phyloP scores from a whole-genome alignment of 768 basidiomycete species.

The Myochromella boudieri region DNA sequence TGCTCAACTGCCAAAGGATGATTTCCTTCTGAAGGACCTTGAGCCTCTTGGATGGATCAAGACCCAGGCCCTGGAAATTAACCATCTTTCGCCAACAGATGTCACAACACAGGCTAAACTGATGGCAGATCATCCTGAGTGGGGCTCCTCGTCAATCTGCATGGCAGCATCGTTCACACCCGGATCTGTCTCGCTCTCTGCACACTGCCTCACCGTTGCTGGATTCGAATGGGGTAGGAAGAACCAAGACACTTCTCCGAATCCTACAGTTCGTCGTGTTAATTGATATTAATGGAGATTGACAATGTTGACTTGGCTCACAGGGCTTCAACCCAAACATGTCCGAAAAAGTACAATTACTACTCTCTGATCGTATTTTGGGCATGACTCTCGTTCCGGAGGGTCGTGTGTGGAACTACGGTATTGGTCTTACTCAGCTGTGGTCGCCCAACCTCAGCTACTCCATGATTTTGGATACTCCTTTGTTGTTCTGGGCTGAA shows the following conservation, averaged over 20 bases:
- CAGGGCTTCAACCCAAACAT: conserved; percentile 97
- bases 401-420: conserved; percentile 97
- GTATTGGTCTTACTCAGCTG: conserved; percentile 88
- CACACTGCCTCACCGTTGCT: conserved; percentile 85
- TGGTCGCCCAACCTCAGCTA: conserved; percentile 85
- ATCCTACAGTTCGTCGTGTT: conserved; percentile 56
- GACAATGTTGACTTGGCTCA: conserved; percentile 13
- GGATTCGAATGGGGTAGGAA: conserved; percentile 99
- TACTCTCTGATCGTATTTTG: conserved; percentile 92
- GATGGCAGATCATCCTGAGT: conserved; percentile 96
- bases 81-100: conserved; percentile 90
- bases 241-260: conserved; percentile 81
- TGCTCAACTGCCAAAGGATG: conserved; percentile 86
- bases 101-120: conserved; percentile 93
- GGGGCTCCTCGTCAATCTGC: conserved; percentile 92
- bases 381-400: conserved; percentile 95
- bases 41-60: conserved; percentile 97
- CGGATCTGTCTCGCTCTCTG: conserved; percentile 93
- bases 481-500: conserved; percentile 93
- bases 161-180: conserved; percentile 96
- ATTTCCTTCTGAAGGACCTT: conserved; percentile 91
- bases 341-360: conserved; percentile 92
- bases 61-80: conserved; percentile 91
- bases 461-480: conserved; percentile 87
- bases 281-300: neutral